A percentile compares a stretch with the other conserved stretches of the same genome.
phyloP scores from a whole-genome alignment of 352 stramenopile species.

The Pythium angustatum region DNA sequence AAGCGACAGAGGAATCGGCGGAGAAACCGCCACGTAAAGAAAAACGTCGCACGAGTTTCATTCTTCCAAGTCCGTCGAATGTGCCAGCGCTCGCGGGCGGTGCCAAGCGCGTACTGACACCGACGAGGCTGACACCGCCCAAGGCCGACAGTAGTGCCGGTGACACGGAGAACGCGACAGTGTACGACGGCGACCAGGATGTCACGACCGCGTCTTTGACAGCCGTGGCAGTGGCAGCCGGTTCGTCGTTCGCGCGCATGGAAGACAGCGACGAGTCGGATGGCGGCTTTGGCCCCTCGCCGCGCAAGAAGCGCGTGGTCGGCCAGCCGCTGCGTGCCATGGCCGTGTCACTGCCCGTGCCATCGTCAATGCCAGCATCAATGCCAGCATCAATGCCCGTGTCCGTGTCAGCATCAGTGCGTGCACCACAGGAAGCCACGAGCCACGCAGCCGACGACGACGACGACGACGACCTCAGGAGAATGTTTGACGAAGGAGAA shows the following conservation, averaged over 20 bases:
- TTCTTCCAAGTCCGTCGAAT: conserved; percentile 48
- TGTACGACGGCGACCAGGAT: neutral
- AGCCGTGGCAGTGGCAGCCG: too few species aligned
- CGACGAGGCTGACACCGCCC: conserved; percentile 29
- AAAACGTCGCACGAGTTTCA: conserved; percentile 46
- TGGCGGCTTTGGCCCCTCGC: conserved; percentile 25
- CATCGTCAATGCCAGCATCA: too few species aligned
- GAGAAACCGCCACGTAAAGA: conserved; percentile 34
- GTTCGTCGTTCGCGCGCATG: conserved; percentile 11
- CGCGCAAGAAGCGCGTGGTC: conserved; percentile 21
- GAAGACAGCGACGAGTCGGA: conserved; percentile 29
- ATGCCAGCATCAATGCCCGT: too few species aligned
- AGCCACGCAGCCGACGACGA: neutral
- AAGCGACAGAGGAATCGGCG: neutral
- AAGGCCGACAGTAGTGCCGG: conserved; percentile 24
- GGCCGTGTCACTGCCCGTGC: too few species aligned
- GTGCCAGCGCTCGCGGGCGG: conserved; percentile 52
- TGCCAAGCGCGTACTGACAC: conserved; percentile 60
- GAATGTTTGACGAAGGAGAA: conserved; percentile 17
- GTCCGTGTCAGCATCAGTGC: too few species aligned
- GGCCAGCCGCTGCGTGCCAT: neutral
- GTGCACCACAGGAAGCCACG: too few species aligned
- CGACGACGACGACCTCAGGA: neutral
- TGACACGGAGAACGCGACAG: neutral
- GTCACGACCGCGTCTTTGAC: neutral